phyloP scores from a whole-genome alignment of 139 green algal species.

The Protoeuglena noctilucae region DNA sequence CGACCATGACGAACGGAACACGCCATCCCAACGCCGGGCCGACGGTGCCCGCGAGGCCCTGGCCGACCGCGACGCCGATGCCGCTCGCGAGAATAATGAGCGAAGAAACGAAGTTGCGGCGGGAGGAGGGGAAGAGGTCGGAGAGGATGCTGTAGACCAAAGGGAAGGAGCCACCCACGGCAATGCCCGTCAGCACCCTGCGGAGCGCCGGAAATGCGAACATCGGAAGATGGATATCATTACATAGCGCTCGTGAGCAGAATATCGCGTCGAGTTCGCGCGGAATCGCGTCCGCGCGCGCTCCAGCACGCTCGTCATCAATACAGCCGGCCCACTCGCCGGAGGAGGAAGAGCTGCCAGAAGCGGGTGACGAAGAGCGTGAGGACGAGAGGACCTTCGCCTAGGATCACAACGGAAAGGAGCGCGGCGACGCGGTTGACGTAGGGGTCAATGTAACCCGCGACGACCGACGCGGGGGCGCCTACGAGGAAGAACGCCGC shows the following conservation, averaged over 20 bases:
- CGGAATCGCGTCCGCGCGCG: no score
- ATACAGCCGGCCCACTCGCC: no score
- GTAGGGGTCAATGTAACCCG: no score
- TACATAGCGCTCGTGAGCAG: no score
- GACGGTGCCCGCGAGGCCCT: constrained; percentile 1
- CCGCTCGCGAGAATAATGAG: neutral
- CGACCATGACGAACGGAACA: constrained; percentile 9
- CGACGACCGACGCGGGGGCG: constrained; percentile 4
- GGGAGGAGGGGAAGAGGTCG: constrained; percentile 3
- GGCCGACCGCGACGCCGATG: constrained; percentile 4
- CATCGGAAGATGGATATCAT: no score
- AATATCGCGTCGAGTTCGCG: neutral
- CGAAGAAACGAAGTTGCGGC: neutral
- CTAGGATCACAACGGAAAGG: no score
- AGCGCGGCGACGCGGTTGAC: no score
- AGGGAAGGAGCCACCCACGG: constrained; percentile 7
- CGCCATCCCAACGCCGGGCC: constrained; percentile 8
- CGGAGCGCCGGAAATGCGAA: no score
- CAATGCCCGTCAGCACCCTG: constrained; percentile 7
- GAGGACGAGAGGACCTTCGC: no score
- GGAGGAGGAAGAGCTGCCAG: constrained; percentile 7
- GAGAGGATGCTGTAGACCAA: constrained; percentile 1
- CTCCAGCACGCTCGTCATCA: no score
- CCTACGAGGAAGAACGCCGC: constrained; percentile 11
- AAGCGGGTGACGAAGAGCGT: constrained; percentile 6